phyloP scores from a whole-genome alignment of 2,329 filamentous ascomycete genomes.

The Colletotrichum sidae region DNA sequence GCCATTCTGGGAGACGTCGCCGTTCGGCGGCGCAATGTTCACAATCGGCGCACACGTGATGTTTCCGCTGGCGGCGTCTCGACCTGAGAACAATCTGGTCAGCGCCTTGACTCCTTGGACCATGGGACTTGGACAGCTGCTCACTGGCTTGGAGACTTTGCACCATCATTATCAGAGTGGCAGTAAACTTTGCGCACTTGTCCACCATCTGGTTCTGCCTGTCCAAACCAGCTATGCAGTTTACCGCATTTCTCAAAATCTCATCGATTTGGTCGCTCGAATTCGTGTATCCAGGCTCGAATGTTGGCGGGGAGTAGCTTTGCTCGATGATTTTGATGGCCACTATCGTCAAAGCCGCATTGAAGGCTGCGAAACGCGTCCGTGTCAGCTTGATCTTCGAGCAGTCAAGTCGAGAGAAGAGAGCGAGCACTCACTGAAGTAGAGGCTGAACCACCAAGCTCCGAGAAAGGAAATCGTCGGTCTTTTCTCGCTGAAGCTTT shows the following conservation, averaged over 20 bases:
- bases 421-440: slow-evolving; percentile 43
- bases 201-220: slow-evolving; percentile 29
- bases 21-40: neutral
- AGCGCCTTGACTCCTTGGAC: too few relatives aligned
- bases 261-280: slow-evolving; percentile 10
- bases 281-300: neutral
- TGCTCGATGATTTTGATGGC: slow-evolving; percentile 30
- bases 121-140: neutral
- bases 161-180: slow-evolving; percentile 20
- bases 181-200: slow-evolving; percentile 32
- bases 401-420: neutral
- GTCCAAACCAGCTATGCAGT: slow-evolving; percentile 25
- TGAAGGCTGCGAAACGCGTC: slow-evolving; percentile 14
- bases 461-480: slow-evolving; percentile 40
- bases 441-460: slow-evolving; percentile 48
- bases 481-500: slow-evolving; percentile 26
- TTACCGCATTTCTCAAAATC: slow-evolving; percentile 12
- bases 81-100: too few relatives aligned
- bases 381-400: neutral
- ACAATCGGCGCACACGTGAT: too few relatives aligned
- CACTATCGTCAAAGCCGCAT: slow-evolving; percentile 26
- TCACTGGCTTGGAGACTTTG: slow-evolving; percentile 21
- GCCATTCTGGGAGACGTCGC: too few relatives aligned
- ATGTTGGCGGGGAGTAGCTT: neutral
- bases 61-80: too few relatives aligned